Conservation (phyloP, 345 rosid genomes). For the Brassica rapa region DNA sequence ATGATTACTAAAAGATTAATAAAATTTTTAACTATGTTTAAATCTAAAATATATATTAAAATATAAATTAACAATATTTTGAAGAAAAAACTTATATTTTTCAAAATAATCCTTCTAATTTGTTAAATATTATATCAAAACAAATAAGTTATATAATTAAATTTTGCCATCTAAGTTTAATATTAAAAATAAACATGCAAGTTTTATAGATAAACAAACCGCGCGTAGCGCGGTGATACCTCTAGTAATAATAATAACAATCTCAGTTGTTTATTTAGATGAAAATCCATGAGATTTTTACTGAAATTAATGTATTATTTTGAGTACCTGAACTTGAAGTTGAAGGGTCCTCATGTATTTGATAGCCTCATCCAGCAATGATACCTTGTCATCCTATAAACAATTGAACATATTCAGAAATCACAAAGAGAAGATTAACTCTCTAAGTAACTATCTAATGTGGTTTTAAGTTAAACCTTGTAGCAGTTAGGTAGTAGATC, state of each 20-base stretch:
- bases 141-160: no score
- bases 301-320: slow-evolving; percentile 2
- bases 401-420: slow-evolving; percentile 12
- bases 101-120: no score
- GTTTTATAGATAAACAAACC: no score
- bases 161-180: no score
- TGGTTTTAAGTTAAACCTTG: slow-evolving; percentile 47
- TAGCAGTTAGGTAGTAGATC: slow-evolving; percentile 68
- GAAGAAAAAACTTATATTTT: no score
- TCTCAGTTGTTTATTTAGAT: neutral
- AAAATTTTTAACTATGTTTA: no score
- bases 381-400: slow-evolving; percentile 58
- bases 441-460: neutral
- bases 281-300: neutral
- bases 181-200: no score
- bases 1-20: no score
- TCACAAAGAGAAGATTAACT: slow-evolving; percentile 6
- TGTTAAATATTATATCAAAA: no score
- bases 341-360: slow-evolving; percentile 68
- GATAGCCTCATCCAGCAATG: slow-evolving; percentile 72
- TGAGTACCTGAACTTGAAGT: slow-evolving; percentile 71
- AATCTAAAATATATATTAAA: no score
- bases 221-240: no score
- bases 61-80: no score
- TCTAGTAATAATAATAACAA: neutral